Conservation (phyloP, 805 yeast genomes). For the Danielia reshetovae region DNA sequence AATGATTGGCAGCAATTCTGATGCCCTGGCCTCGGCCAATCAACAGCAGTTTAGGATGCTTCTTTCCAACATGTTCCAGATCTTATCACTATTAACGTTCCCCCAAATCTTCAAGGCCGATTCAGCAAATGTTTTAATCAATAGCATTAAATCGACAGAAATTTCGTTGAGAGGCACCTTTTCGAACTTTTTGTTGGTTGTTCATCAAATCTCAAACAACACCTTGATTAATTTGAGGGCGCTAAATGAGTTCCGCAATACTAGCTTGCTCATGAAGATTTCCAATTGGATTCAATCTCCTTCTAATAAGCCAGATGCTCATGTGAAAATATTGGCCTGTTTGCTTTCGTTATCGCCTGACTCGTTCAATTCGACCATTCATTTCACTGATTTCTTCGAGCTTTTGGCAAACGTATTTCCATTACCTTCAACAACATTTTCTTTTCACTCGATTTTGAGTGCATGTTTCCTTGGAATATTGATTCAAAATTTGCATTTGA, state of each 20-base stretch:
- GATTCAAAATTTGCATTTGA: slow-evolving; percentile 39
- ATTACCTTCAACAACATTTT: slow-evolving; percentile 40
- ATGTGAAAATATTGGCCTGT: slow-evolving; percentile 30
- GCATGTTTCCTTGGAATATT: slow-evolving; percentile 50
- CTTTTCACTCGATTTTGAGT: slow-evolving; percentile 45
- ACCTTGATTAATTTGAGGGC: slow-evolving; percentile 56
- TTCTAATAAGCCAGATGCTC: slow-evolving; percentile 25
- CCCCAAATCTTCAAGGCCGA: slow-evolving; percentile 37
- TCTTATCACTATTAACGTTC: slow-evolving; percentile 32
- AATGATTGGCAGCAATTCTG: slow-evolving; percentile 21
- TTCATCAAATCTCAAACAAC: slow-evolving; percentile 61
- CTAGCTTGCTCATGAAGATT: slow-evolving; percentile 31
- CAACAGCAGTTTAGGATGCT: slow-evolving; percentile 26
- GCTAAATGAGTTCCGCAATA: slow-evolving; percentile 34
- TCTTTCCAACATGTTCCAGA: slow-evolving; percentile 33
- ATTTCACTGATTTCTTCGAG: slow-evolving; percentile 51
- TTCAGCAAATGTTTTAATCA: slow-evolving; percentile 39
- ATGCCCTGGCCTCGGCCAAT: slow-evolving; percentile 6
- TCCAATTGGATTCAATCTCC: slow-evolving; percentile 33
- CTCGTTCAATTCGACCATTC: slow-evolving; percentile 28
- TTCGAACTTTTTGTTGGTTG: slow-evolving; percentile 39
- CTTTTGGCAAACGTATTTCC: slow-evolving; percentile 47
- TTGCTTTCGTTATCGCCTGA: slow-evolving; percentile 31
- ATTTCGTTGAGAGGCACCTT: slow-evolving; percentile 54
- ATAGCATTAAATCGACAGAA: slow-evolving; percentile 63